Evolutionary conservation across 2,329 filamentous ascomycete genomes (phyloP), one percentile per base, ranked within the genome.

Genomic region (Scedosporium aurantiacum): DNA sequence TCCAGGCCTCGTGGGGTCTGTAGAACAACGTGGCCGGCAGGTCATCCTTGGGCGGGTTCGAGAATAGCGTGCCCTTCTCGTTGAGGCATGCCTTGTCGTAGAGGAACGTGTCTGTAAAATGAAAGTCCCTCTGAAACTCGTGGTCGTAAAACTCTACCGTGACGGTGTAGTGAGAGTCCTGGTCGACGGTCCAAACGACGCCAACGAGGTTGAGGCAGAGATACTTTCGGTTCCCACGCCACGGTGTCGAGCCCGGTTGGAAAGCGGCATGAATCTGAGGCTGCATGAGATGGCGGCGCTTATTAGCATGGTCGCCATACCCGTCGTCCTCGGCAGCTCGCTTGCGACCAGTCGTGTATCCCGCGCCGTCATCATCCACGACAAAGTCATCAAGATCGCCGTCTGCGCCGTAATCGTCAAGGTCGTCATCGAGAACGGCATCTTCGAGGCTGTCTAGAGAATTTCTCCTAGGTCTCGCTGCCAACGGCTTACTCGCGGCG

Each of bases 131-230:
- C 71, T 96, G 89, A 63, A 89, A 86, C 67, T 96, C 91, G 63
- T 91, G 88, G 72, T 99, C 95, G 71, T 97, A 97, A 72, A 99
- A 99, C 69, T 97, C 94, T 1, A 97, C 92, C 0, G 92, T 97
- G 10, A 99, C 87, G 1, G 94, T 99, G 71, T 97, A 85, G 67
- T 93, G 88, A 0, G 88, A 89, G 69, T 97, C 92, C 73, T 99
- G 94, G 67, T 96, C 90, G 18, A 99, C 90, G 0, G 93, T 97
- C 91, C 94, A 99, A 7, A 97, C 90, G 69, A 95, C 94, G 0
- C 95, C 94, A 60, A 92, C 90, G 63, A 99, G 77, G 70, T 97
- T 97, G 47, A 97, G 82, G 69, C 91, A 96, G 0, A 99, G 81
- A 70, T 99, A 96, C 70, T 93, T 90, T 65, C 94, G 82, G 72